phyloP scores from a whole-genome alignment of 2,329 filamentous ascomycete species.

The Didymella segeticola region DNA sequence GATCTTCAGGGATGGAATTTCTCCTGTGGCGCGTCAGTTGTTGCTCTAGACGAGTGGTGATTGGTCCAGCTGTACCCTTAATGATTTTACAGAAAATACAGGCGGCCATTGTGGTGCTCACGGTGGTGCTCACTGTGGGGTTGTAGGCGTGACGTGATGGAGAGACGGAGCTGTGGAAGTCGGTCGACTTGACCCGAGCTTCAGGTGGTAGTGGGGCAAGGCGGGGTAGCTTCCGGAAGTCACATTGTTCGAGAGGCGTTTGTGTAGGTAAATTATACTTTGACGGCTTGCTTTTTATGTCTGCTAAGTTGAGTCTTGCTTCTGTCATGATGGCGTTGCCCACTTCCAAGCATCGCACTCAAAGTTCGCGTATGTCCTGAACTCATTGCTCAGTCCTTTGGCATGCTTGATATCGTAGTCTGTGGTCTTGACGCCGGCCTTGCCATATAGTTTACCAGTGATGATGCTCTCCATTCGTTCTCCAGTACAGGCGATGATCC shows the following conservation, averaged over 20 bases:
- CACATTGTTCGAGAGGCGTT: neutral
- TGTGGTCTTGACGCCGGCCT: constrained; percentile 68
- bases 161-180: constrained; percentile 13
- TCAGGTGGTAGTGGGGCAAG: constrained; percentile 20
- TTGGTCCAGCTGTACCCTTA: constrained; percentile 68
- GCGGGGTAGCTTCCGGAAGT: constrained; percentile 30
- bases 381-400: constrained; percentile 80
- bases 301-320: neutral
- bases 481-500: constrained; percentile 75
- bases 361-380: constrained; percentile 80
- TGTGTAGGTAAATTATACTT: neutral
- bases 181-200: constrained; percentile 17
- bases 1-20: constrained; percentile 96
- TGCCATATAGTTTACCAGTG: constrained; percentile 67
- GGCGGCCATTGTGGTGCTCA: constrained; percentile 61
- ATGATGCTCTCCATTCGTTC: constrained; percentile 75
- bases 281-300: neutral
- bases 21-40: constrained; percentile 64
- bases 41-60: neutral
- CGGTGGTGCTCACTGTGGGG: constrained; percentile 34
- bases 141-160: constrained; percentile 31
- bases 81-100: constrained; percentile 99
- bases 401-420: constrained; percentile 72
- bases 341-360: constrained; percentile 61
- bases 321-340: constrained; percentile 20